Evolutionary conservation across 768 basidiomycete genomes (phyloP), one percentile per base, ranked within the genome.

Genomic region (Leccinellum luteum): DNA sequence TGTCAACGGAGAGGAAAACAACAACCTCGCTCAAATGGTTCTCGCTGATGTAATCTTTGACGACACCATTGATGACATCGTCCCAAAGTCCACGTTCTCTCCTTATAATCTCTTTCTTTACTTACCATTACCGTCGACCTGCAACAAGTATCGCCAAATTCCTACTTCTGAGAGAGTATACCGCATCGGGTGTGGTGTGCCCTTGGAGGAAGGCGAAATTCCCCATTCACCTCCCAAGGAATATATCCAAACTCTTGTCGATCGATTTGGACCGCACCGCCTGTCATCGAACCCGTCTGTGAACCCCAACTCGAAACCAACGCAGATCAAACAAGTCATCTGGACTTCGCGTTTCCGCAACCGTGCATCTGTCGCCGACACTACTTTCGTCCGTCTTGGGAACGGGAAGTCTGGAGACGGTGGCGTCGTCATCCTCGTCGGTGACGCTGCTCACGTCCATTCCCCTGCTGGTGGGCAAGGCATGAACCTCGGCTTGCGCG

Each of bases 401-500:
- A 49, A 51, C 4, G 51, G 35, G 15, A 60, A 50, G 9, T 15
- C 52, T 6, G 48, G 8, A 13, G 55, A 55, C 23, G 70, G 68
- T 2, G 66, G 60, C 0, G 58, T 47, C 6, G 44, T 70, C 54
- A 15, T 72, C 41, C 61, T 81, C 35, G 43, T 78, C 7, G 79
- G 79, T 5, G 79, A 81, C 60, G 80, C 82, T 4, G 82, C 82
- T 31, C 74, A 79, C n/a, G 77, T 83, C 48, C 83, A 82, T 56
- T 79, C 82, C 0, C 83, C 82, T 23, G 72, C 76, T 6, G 83
- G 82, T 1, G 83, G 83, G 1, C 81, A 82, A 54, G 83, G 82
- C 12, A 80, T 84, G 81, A 82, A 83, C 59, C 75, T 84, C n/a
- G 80, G 82, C 6, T 68, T 84, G n/a, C 75, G 81, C 15, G 83